Conservation (phyloP, 2,329 filamentous ascomycete species). For the Trichoderma aggressivum region DNA sequence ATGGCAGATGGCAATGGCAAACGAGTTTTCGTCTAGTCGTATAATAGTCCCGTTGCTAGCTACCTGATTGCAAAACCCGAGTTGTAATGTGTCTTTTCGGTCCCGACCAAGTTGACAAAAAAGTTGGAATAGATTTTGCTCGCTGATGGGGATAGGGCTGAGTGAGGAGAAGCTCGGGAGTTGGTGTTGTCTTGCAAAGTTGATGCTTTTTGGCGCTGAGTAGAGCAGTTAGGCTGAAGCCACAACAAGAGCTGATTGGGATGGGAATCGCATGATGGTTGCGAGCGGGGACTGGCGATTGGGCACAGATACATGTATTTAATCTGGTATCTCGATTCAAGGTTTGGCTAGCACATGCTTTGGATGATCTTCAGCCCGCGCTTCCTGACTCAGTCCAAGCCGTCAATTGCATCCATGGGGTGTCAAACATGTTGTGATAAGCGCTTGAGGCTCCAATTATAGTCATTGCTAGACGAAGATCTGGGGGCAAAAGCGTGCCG, state of each 20-base stretch:
- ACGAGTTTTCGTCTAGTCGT: not conserved
- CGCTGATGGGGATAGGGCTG: not conserved
- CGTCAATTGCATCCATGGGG: not conserved
- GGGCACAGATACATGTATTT: not conserved
- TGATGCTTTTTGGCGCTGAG: not conserved
- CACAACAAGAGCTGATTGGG: constrained; percentile 1
- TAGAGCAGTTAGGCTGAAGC: not conserved
- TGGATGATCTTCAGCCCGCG: constrained; percentile 11
- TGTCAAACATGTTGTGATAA: not conserved
- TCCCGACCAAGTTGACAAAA: not conserved
- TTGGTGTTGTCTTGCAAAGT: not conserved
- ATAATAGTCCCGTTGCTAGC: not conserved
- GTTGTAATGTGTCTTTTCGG: not conserved
- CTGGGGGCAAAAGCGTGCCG: not conserved
- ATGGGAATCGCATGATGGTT: not conserved
- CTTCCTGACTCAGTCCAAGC: constrained; percentile 1
- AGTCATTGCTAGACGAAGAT: not conserved
- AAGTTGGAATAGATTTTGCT: not conserved
- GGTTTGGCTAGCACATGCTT: not conserved
- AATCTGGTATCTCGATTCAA: constrained; percentile 5
- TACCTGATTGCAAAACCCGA: not conserved
- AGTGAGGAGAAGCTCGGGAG: not conserved
- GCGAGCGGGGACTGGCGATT: not conserved
- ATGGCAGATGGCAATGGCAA: constrained; percentile 8
- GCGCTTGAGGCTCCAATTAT: not conserved